phyloP scores from a whole-genome alignment of 2,329 filamentous ascomycete species.

The Sporothrix globosa region DNA sequence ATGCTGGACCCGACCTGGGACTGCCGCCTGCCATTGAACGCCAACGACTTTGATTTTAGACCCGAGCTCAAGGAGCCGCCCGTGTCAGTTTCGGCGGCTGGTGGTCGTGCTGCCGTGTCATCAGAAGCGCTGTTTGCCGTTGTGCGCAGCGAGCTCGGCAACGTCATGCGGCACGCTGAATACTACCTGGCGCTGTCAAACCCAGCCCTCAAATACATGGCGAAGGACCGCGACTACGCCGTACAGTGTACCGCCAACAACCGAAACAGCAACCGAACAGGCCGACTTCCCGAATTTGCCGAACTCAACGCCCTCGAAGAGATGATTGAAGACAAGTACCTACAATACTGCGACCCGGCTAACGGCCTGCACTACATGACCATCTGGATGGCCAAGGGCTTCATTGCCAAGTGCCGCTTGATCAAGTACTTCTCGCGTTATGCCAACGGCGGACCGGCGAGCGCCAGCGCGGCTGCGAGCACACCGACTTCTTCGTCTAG shows the following conservation, averaged over 20 bases:
- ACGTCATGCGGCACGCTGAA: constrained; percentile 44
- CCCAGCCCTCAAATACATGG: constrained; percentile 41
- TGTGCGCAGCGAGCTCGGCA: constrained; percentile 47
- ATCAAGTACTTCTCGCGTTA: constrained; percentile 46
- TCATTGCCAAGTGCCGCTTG: constrained; percentile 55
- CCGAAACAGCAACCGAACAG: background rate
- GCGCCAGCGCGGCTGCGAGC: constrained; percentile 9
- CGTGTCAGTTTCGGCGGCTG: background rate
- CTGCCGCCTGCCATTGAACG: constrained; percentile 49
- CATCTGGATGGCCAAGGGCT: constrained; percentile 45
- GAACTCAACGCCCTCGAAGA: constrained; percentile 46
- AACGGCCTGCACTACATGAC: constrained; percentile 50
- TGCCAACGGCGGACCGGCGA: background rate
- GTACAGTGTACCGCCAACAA: background rate
- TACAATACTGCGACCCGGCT: constrained; percentile 47
- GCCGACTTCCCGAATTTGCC: constrained; percentile 36
- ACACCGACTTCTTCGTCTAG: constrained; percentile 29
- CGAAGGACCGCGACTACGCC: constrained; percentile 27
- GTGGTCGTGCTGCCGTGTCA: constrained; percentile 23
- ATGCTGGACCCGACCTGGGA: constrained; percentile 47
- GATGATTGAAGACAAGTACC: constrained; percentile 52
- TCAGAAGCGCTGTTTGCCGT: constrained; percentile 51
- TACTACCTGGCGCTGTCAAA: constrained; percentile 46
- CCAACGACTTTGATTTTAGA: constrained; percentile 53
- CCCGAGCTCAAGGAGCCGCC: constrained; percentile 40